Evolutionary conservation across 768 basidiomycete genomes (phyloP), one percentile per base, ranked within the genome.

Genomic region (Auriscalpium vulgare): DNA sequence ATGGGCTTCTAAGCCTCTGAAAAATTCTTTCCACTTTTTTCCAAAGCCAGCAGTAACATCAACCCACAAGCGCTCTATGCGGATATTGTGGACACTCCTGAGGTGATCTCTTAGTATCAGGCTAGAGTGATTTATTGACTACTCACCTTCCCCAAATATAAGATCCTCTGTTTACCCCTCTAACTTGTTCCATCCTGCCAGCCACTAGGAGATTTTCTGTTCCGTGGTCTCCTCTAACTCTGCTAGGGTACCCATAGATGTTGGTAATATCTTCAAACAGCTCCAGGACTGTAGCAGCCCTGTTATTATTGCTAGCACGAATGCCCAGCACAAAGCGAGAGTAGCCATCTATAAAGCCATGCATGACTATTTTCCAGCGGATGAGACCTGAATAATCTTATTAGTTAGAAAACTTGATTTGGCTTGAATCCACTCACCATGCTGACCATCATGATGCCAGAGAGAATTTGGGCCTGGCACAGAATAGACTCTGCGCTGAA

Each of bases 371-470:
- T 36, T 68, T 68, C 55, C 56, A 69, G 11, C 55, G 51, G 29
- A 68, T 68, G 11, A 69, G 57, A 49, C 64, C 62, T 59, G 23
- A 16, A 37, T 54, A 14, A 35, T 29, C 37, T 35, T 10, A 4
- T n/a, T 53, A 23, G 40, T 14, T 10, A 19, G 10, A 21, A 50
- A 38, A 16, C 13, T 19, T 16, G 40, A 19, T 29, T 29, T 5
- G 5, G 23, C 5, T 2, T 29, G 23, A 29, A 29, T 29, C 5
- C 14, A 43, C 64, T 4, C 56, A 62, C 67, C 66, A 59, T 68
- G 68, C 51, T 67, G 63, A 4, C 68, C 69, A 60, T 68, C 65
- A 46, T 62, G 59, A 54, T 68, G 66, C 64, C 64, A 66, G 1
- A 66, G 59, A 7, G 63, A 55, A 38, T 62, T 62, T 14, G 57